These are phyloP conservation scores for Castanea crenata DNA, from an alignment of 306 rosid species.

Conservation along the genomic window DNA sequence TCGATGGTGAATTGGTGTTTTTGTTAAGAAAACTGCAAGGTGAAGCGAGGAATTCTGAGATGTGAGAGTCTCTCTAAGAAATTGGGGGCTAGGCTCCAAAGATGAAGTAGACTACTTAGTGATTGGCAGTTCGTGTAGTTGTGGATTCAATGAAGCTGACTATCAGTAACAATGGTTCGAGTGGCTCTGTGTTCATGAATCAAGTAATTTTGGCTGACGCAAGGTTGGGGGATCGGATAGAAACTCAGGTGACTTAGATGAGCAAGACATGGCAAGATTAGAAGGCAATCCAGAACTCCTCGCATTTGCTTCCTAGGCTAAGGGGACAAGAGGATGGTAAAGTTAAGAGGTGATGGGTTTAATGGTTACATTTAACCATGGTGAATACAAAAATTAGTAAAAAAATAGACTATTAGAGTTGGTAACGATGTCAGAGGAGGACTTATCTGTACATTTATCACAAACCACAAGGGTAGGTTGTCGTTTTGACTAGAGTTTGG, in stretches of 20 bases:
- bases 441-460: too few species aligned
- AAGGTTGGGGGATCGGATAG: constrained; percentile 27
- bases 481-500: too few species aligned
- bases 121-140: constrained; percentile 41
- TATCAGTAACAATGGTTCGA: constrained; percentile 23
- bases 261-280: constrained; percentile 21
- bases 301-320: constrained; percentile 7
- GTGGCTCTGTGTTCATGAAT: constrained; percentile 15
- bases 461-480: too few species aligned
- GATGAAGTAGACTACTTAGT: constrained; percentile 18
- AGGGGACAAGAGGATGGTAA: too few species aligned
- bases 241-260: constrained; percentile 35
- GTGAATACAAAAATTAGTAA: too few species aligned
- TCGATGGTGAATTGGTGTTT: constrained; percentile 3
- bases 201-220: constrained; percentile 24
- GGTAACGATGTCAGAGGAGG: too few species aligned
- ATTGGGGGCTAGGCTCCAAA: neutral
- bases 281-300: constrained; percentile 16
- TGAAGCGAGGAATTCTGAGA: neutral
- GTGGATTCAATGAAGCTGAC: constrained; percentile 27
- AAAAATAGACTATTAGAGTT: too few species aligned
- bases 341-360: too few species aligned
- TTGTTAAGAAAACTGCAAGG: constrained; percentile 15
- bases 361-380: too few species aligned
- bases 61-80: constrained; percentile 14